Evolutionary conservation across 306 rosid species (phyloP).

Genomic region (Lathyrus sativus): DNA sequence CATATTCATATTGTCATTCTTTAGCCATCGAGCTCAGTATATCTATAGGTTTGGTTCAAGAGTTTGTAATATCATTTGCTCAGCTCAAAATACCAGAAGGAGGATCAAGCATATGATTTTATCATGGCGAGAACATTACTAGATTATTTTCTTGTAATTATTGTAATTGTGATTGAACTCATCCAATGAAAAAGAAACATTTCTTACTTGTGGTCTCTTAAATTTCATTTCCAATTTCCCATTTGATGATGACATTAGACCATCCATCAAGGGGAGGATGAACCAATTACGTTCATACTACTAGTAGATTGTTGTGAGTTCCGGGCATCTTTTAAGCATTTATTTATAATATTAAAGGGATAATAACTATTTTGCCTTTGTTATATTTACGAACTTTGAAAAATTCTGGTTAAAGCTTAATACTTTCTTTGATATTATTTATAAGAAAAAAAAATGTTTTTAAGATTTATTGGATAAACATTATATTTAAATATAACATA

Average conservation of each 20-base stretch:
- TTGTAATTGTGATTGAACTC: conserved; percentile 12
- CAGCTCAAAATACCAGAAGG: conserved; percentile 14
- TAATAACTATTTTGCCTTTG: too few species aligned
- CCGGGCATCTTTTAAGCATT: neutral
- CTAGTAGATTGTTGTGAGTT: neutral
- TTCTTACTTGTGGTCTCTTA: neutral
- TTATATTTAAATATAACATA: too few species aligned
- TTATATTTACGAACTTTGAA: too few species aligned
- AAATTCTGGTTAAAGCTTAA: too few species aligned
- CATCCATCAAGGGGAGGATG: neutral
- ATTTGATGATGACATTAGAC: neutral
- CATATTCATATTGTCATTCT: conserved; percentile 19
- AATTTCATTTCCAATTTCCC: conserved; percentile 9
- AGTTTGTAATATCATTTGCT: conserved; percentile 27
- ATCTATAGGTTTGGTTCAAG: conserved; percentile 16
- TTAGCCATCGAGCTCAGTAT: conserved; percentile 13
- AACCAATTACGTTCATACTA: neutral
- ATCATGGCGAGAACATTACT: neutral
- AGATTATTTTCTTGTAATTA: conserved; percentile 35
- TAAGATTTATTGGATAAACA: too few species aligned
- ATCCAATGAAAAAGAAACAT: neutral
- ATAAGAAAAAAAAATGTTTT: too few species aligned
- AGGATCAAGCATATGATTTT: conserved; percentile 11
- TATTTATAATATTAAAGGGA: neutral
- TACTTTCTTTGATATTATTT: too few species aligned